A percentile compares a stretch with the other conserved stretches of the same genome.
phyloP scores from a whole-genome alignment of 495 filamentous ascomycete species.

The Penicillium samsonianum region DNA sequence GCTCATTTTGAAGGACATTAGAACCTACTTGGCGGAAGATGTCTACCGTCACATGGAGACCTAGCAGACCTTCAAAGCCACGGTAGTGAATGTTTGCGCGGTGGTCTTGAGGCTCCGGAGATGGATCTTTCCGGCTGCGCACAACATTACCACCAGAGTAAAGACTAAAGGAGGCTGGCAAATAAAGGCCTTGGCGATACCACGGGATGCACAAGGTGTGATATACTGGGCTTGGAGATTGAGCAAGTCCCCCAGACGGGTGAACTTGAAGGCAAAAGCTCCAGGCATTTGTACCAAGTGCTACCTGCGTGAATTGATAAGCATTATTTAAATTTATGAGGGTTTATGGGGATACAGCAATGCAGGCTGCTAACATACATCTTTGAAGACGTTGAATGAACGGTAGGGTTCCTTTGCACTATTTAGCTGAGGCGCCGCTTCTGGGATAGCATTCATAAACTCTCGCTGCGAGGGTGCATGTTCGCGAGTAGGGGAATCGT shows the following conservation, averaged over 20 bases:
- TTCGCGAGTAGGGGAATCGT: neutral
- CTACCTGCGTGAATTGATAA: neutral
- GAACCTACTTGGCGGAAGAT: neutral
- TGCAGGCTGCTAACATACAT: slow-evolving; percentile 2
- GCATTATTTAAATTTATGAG: neutral
- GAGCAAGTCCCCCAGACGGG: slow-evolving; percentile 7
- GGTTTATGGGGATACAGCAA: too few relatives aligned
- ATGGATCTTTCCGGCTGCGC: slow-evolving; percentile 9
- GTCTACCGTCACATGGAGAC: slow-evolving; percentile 3
- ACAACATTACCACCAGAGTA: slow-evolving; percentile 10
- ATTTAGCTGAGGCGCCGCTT: neutral
- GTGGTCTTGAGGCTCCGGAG: neutral
- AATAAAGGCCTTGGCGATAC: slow-evolving; percentile 11
- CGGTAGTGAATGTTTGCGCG: slow-evolving; percentile 9
- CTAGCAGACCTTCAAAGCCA: slow-evolving; percentile 7
- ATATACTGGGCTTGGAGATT: slow-evolving; percentile 13
- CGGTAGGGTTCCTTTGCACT: slow-evolving; percentile 6
- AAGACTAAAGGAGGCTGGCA: slow-evolving; percentile 9
- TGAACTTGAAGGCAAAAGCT: slow-evolving; percentile 14
- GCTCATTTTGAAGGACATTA: neutral
- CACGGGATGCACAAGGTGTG: slow-evolving; percentile 10
- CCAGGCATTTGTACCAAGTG: slow-evolving; percentile 7
- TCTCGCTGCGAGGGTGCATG: neutral
- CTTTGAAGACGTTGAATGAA: slow-evolving; percentile 15
- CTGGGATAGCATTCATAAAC: too few relatives aligned